phyloP scores from a whole-genome alignment of 192 early-diverging fungal genomes.

The Backusella mclennaniae region DNA sequence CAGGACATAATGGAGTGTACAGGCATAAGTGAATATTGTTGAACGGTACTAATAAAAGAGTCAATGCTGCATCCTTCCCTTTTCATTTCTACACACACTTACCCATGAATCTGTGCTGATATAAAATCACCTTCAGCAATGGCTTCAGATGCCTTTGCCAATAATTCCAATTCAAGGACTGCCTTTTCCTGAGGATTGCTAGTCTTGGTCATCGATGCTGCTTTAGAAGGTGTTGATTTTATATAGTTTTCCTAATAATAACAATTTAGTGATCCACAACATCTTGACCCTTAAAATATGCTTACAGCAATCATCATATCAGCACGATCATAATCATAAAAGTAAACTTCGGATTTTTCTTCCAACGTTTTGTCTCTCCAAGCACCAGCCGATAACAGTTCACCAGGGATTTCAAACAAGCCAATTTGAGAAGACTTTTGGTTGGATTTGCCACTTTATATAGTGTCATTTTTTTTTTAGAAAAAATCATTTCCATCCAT shows the following conservation, averaged over 20 bases:
- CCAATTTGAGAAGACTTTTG: slow-evolving; percentile 40
- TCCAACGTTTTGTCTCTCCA: slow-evolving; percentile 47
- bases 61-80: no score
- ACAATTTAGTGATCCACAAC: no score
- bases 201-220: background rate
- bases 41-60: slow-evolving; percentile 51
- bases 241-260: slow-evolving; percentile 38
- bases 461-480: background rate
- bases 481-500: no score
- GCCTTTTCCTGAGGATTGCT: slow-evolving; percentile 13
- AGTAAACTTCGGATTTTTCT: slow-evolving; percentile 90
- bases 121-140: slow-evolving; percentile 84
- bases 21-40: slow-evolving; percentile 92
- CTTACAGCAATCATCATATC: slow-evolving; percentile 91
- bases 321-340: slow-evolving; percentile 81
- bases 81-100: slow-evolving; percentile 10
- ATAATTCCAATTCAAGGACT: slow-evolving; percentile 51
- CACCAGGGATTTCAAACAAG: slow-evolving; percentile 76
- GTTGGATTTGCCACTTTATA: slow-evolving; percentile 29
- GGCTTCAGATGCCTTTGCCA: slow-evolving; percentile 83
- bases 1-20: slow-evolving; percentile 83
- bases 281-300: no score
- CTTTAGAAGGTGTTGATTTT: slow-evolving; percentile 22
- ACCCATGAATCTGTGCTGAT: slow-evolving; percentile 68
- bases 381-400: slow-evolving; percentile 52